Percentiles rank a stretch among this genome's conserved stretches.
Conservation (phyloP, 768 basidiomycete genomes). For the Mycena sanguinolenta region DNA sequence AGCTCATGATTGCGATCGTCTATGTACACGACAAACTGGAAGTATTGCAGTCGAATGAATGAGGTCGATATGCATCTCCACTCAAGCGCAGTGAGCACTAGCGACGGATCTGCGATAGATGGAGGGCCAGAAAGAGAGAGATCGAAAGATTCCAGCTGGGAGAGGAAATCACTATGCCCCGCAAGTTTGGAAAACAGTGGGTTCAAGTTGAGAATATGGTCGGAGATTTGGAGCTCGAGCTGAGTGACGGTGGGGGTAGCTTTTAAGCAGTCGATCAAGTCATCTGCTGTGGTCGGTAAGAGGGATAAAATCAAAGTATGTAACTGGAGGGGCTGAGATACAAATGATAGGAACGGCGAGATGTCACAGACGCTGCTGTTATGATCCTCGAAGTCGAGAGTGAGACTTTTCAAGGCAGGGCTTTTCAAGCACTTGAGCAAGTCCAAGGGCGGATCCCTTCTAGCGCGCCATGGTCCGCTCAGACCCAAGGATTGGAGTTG, state of each 20-base stretch:
- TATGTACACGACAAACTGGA: not conserved
- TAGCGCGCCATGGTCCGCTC: not conserved
- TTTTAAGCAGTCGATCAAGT: constrained; percentile 6
- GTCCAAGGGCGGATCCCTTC: not conserved
- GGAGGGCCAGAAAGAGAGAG: not conserved
- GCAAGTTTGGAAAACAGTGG: not conserved
- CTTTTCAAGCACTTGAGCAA: constrained; percentile 2
- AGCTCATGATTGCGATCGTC: too few species aligned
- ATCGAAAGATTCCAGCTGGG: constrained; percentile 14
- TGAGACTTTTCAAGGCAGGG: constrained; percentile 10
- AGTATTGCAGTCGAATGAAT: constrained; percentile 3
- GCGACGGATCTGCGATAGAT: not conserved
- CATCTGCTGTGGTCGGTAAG: not conserved
- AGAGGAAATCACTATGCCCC: not conserved
- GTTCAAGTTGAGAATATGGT: not conserved
- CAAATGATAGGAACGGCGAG: not conserved
- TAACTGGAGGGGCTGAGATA: not conserved
- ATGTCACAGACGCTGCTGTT: not conserved
- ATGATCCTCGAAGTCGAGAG: not conserved
- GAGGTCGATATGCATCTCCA: not conserved
- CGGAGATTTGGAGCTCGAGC: not conserved
- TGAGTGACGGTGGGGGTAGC: not conserved
- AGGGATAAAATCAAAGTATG: not conserved
- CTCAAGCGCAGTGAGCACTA: not conserved
- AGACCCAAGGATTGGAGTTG: not conserved